phyloP scores from a whole-genome alignment of 176 grass and related monocot species.

The Pharus latifolius region DNA sequence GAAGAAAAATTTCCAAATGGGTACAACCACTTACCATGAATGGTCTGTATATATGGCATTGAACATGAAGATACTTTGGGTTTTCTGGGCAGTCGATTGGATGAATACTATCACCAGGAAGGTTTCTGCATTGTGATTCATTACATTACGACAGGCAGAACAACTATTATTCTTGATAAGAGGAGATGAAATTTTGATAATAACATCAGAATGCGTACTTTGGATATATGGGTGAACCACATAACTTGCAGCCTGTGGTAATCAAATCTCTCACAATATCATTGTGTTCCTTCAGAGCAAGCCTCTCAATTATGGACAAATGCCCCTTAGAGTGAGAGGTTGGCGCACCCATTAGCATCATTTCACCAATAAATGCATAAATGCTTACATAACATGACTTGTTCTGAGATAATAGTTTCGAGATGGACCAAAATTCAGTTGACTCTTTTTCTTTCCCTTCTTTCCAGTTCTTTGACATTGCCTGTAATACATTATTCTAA shows the following conservation, averaged over 20 bases:
- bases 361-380: conserved; percentile 26
- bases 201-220: conserved; percentile 27
- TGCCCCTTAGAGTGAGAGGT: not conserved
- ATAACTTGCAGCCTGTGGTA: conserved; percentile 48
- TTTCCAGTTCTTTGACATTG: conserved; percentile 44
- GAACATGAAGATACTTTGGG: conserved; percentile 41
- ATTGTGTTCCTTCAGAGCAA: conserved; percentile 16
- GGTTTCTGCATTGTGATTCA: conserved; percentile 27
- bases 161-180: not conserved
- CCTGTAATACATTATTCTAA: conserved; percentile 4
- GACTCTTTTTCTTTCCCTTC: conserved; percentile 8
- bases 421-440: not conserved
- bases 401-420: conserved; percentile 32
- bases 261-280: conserved; percentile 36
- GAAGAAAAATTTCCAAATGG: not conserved
- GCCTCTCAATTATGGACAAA: conserved; percentile 17
- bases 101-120: not conserved
- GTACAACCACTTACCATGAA: conserved; percentile 36
- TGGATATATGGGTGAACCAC: conserved; percentile 29
- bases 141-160: not conserved
- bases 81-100: conserved; percentile 40
- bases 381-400: conserved; percentile 17
- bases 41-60: conserved; percentile 45
- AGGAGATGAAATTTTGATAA: not conserved
- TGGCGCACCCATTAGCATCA: conserved; percentile 12